A percentile compares a stretch with the other conserved stretches of the same genome.
Evolutionary conservation across 768 basidiomycete species (phyloP).

Genomic region (Boletus vermiculosoides): DNA sequence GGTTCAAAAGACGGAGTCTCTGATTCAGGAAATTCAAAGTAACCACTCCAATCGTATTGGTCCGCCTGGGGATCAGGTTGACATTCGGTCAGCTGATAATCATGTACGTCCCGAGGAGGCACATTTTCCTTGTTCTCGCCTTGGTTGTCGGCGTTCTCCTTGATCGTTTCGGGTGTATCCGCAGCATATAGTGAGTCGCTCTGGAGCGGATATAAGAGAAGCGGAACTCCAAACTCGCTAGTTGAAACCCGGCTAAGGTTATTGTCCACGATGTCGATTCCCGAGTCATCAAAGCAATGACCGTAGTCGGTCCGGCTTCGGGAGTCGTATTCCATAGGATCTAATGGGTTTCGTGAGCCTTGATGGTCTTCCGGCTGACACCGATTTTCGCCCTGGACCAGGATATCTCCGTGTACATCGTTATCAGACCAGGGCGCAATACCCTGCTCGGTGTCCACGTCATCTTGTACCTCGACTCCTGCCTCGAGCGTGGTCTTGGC

Average conservation of each 20-base stretch:
- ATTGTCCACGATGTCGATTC: constrained; percentile 15
- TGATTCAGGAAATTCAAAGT: constrained; percentile 24
- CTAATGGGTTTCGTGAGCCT: neutral
- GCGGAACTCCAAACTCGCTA: constrained; percentile 4
- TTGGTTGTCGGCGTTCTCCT: constrained; percentile 11
- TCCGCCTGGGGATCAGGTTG: neutral
- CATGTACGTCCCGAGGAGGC: constrained; percentile 3
- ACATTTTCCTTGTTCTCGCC: constrained; percentile 21
- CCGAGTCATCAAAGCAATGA: constrained; percentile 14
- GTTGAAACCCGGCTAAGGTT: constrained; percentile 1
- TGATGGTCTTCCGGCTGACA: neutral
- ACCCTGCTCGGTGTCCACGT: neutral
- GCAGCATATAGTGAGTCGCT: neutral
- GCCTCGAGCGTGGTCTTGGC: neutral
- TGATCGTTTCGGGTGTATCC: constrained; percentile 8
- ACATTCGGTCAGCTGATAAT: neutral
- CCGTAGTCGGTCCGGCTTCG: neutral
- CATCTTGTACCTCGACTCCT: neutral
- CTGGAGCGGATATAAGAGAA: constrained; percentile 10
- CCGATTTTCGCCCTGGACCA: neutral
- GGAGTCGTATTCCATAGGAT: neutral
- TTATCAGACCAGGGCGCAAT: neutral
- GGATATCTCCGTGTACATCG: neutral
- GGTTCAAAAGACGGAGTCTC: constrained; percentile 22
- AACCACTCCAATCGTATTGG: constrained; percentile 24